Percentiles rank a stretch among this genome's conserved stretches.
Evolutionary conservation across 768 basidiomycete genomes (phyloP).

Genomic region (Grammothele lineata): DNA sequence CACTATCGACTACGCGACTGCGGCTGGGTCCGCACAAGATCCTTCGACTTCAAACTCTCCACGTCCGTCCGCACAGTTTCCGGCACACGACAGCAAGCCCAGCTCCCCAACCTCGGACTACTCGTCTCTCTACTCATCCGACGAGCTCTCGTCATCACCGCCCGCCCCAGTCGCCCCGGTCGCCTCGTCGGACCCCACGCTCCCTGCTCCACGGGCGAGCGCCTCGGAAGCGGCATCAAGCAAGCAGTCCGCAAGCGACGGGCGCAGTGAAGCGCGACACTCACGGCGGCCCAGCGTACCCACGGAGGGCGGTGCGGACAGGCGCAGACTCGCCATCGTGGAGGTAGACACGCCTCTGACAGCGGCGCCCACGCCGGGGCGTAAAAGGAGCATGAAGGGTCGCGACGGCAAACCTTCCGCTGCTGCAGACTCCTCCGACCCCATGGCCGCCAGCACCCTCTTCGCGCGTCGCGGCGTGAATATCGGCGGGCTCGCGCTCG

Average conservation of each 20-base stretch:
- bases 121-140: slow-evolving; percentile 40
- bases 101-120: slow-evolving; percentile 45
- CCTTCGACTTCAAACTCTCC: slow-evolving; percentile 11
- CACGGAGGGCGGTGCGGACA: slow-evolving; percentile 58
- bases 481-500: slow-evolving; percentile 52
- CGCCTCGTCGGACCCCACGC: neutral
- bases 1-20: slow-evolving; percentile 19
- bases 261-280: slow-evolving; percentile 13
- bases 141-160: slow-evolving; percentile 1
- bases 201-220: neutral
- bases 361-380: slow-evolving; percentile 19
- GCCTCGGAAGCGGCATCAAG: neutral
- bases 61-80: neutral
- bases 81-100: slow-evolving; percentile 3
- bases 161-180: slow-evolving; percentile 15
- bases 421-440: slow-evolving; percentile 1
- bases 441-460: slow-evolving; percentile 9
- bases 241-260: slow-evolving; percentile 3
- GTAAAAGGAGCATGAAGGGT: slow-evolving; percentile 14
- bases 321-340: slow-evolving; percentile 64
- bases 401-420: slow-evolving; percentile 1
- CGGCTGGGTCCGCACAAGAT: slow-evolving; percentile 12
- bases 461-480: slow-evolving; percentile 23
- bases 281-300: slow-evolving; percentile 47
- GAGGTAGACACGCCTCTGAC: slow-evolving; percentile 44